These are phyloP conservation scores for Blastomyces gilchristii DNA, from an alignment of 2,329 filamentous ascomycete genomes.

Conservation along the genomic window DNA sequence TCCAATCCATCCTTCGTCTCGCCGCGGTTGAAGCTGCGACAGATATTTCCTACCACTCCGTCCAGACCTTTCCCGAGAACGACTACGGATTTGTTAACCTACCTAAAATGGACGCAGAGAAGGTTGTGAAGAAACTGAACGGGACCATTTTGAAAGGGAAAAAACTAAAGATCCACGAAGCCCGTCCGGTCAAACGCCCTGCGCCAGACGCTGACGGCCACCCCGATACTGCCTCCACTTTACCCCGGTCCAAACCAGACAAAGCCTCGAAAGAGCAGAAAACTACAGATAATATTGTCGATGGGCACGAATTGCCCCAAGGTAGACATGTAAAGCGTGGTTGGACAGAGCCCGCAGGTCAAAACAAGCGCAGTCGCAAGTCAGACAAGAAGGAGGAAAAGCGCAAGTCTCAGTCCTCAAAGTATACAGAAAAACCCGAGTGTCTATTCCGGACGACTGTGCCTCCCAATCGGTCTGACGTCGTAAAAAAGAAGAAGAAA, in stretches of 20 bases:
- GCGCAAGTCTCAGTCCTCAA: slow-evolving; percentile 53
- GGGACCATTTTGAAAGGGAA: slow-evolving; percentile 72
- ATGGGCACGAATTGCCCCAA: slow-evolving; percentile 60
- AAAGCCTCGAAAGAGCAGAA: slow-evolving; percentile 42
- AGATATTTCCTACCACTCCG: slow-evolving; percentile 76
- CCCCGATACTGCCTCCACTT: slow-evolving; percentile 25
- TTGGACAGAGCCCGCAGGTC: slow-evolving; percentile 62
- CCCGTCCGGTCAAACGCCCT: slow-evolving; percentile 44
- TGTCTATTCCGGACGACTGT: slow-evolving; percentile 76
- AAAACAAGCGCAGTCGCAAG: slow-evolving; percentile 33
- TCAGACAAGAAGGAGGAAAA: slow-evolving; percentile 47
- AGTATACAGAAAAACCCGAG: slow-evolving; percentile 71
- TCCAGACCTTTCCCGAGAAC: slow-evolving; percentile 82
- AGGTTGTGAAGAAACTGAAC: slow-evolving; percentile 81
- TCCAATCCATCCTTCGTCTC: slow-evolving; percentile 60
- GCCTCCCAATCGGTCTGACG: slow-evolving; percentile 45
- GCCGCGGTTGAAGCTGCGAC: slow-evolving; percentile 56
- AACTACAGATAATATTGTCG: slow-evolving; percentile 45
- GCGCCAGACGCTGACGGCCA: slow-evolving; percentile 20
- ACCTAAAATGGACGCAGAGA: slow-evolving; percentile 72
- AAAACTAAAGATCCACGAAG: slow-evolving; percentile 77
- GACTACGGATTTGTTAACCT: slow-evolving; percentile 85
- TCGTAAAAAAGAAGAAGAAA: slow-evolving; percentile 10
- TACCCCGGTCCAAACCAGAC: slow-evolving; percentile 33
- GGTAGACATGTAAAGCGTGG: slow-evolving; percentile 77